Evolutionary conservation across 208 protist genomes (phyloP).

Genomic region (Crithidia acanthocephali): DNA sequence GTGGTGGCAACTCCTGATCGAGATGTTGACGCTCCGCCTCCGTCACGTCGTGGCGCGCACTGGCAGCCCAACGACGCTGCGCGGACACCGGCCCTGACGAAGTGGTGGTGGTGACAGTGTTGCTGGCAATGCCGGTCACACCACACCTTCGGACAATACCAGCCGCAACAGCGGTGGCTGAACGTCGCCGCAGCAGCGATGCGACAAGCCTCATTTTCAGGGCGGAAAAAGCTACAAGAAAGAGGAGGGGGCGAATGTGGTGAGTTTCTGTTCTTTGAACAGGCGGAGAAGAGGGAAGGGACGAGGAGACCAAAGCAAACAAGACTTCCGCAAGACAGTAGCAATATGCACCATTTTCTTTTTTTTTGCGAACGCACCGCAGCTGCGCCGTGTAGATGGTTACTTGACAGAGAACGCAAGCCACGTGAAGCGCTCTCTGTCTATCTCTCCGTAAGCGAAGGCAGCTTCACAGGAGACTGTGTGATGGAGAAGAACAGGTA

Average conservation of each 20-base stretch:
- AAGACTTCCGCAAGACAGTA: not conserved
- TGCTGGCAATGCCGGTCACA: too few relatives aligned
- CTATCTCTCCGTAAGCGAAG: too few relatives aligned
- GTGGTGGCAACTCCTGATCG: constrained; percentile 73
- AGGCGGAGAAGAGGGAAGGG: not conserved
- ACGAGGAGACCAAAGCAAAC: not conserved
- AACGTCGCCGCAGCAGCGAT: not conserved
- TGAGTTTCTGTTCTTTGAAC: too few relatives aligned
- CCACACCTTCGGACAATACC: too few relatives aligned
- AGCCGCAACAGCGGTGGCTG: constrained; percentile 1
- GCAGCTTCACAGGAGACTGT: too few relatives aligned
- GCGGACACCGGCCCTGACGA: not conserved
- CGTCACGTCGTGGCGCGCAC: constrained; percentile 33
- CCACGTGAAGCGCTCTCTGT: too few relatives aligned
- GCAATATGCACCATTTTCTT: too few relatives aligned
- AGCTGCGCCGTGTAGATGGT: too few relatives aligned
- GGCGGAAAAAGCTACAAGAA: too few relatives aligned
- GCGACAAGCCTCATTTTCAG: not conserved
- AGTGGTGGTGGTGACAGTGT: not conserved
- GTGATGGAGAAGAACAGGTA: too few relatives aligned
- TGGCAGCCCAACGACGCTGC: constrained; percentile 2
- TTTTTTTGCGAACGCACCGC: too few relatives aligned
- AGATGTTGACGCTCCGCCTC: constrained; percentile 68
- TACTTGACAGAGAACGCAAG: too few relatives aligned
- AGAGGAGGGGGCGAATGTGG: not conserved